These are phyloP conservation scores for Purshia tridentata DNA, from an alignment of 306 rosid species.

Conservation along the genomic window DNA sequence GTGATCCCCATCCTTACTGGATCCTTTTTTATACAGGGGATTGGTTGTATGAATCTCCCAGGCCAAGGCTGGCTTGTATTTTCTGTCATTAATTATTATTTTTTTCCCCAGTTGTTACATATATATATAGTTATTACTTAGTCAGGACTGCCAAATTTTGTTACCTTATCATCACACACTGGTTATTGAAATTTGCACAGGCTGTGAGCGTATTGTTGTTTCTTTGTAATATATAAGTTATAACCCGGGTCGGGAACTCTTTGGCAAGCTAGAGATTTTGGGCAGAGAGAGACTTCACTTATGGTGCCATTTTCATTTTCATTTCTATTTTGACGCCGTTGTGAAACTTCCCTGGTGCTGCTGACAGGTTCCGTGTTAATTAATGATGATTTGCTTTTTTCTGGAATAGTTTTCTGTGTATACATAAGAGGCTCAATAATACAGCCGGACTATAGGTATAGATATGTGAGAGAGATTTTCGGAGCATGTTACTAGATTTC, in stretches of 20 bases:
- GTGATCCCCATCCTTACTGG: slow-evolving; percentile 45
- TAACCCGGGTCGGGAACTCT: slow-evolving; percentile 16
- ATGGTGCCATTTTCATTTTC: slow-evolving; percentile 17
- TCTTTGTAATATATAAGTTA: slow-evolving; percentile 32
- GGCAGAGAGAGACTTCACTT: slow-evolving; percentile 12
- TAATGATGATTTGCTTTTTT: too few relatives aligned
- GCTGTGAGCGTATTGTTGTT: slow-evolving; percentile 31
- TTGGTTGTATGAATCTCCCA: slow-evolving; percentile 64
- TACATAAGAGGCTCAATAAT: too few relatives aligned
- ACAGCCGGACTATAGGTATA: too few relatives aligned
- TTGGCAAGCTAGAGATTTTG: slow-evolving; percentile 23
- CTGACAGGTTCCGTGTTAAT: not conserved
- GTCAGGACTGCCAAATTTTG: slow-evolving; percentile 67
- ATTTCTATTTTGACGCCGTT: not conserved
- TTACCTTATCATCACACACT: slow-evolving; percentile 53
- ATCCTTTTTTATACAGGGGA: slow-evolving; percentile 50
- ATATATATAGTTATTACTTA: slow-evolving; percentile 74
- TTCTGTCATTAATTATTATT: slow-evolving; percentile 43
- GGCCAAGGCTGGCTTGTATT: slow-evolving; percentile 58
- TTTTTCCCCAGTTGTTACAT: slow-evolving; percentile 43
- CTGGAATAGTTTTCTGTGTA: too few relatives aligned
- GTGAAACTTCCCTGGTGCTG: not conserved
- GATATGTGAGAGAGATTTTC: too few relatives aligned
- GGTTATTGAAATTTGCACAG: slow-evolving; percentile 84
- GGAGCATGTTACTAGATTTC: too few relatives aligned